Conservation (phyloP, 2,329 filamentous ascomycete genomes). For the Scortechinia acanthostroma region DNA sequence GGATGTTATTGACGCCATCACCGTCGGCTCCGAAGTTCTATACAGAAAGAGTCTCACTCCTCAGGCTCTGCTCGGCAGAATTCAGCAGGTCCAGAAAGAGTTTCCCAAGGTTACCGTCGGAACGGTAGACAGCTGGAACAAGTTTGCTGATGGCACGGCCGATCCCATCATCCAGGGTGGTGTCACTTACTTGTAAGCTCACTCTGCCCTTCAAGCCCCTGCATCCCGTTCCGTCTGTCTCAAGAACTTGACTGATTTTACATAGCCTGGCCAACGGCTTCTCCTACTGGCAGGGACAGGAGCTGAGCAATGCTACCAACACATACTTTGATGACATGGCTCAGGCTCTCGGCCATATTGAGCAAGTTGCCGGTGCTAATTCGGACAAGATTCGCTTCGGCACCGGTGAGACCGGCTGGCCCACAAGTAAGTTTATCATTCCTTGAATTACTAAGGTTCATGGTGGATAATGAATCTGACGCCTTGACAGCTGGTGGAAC, state of each 20-base stretch:
- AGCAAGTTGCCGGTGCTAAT: conserved; percentile 42
- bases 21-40: conserved; percentile 64
- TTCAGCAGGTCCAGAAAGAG: conserved; percentile 49
- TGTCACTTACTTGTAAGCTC: conserved; percentile 35
- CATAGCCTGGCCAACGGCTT: conserved; percentile 59
- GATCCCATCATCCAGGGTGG: conserved; percentile 52
- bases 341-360: conserved; percentile 56
- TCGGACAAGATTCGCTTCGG: conserved; percentile 52
- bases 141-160: conserved; percentile 60
- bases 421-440: neutral
- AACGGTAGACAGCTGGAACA: conserved; percentile 70
- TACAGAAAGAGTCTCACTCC: conserved; percentile 65
- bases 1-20: conserved; percentile 59
- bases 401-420: conserved; percentile 55
- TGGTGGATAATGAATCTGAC: conserved; percentile 12
- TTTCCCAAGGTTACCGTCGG: conserved; percentile 50
- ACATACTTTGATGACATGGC: conserved; percentile 64
- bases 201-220: too few species aligned
- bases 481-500: conserved; percentile 56
- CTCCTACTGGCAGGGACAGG: conserved; percentile 65
- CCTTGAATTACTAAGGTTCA: neutral
- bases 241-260: conserved; percentile 11
- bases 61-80: conserved; percentile 47
- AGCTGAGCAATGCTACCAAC: conserved; percentile 41
- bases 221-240: too few species aligned